Percentiles rank a stretch among this genome's conserved stretches.
phyloP scores from a whole-genome alignment of 2,329 filamentous ascomycete species.

The Aspergillus neotritici region DNA sequence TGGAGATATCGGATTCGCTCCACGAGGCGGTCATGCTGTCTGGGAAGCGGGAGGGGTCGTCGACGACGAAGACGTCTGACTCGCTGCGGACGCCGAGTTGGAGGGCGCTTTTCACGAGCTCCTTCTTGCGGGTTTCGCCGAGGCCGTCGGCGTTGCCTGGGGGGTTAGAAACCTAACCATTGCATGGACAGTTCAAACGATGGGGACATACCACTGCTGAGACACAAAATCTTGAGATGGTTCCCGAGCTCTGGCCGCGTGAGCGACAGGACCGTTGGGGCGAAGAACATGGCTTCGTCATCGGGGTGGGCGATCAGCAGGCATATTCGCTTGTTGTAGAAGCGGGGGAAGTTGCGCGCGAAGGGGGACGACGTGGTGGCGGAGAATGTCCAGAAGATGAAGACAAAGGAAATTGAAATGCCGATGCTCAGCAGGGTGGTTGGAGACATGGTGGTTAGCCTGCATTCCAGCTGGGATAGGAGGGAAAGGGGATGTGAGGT shows the following conservation, averaged over 20 bases:
- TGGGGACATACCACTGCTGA: conserved; percentile 64
- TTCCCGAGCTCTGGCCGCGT: conserved; percentile 75
- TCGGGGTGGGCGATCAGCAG: conserved; percentile 95
- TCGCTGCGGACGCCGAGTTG: conserved; percentile 67
- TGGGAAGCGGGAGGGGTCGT: conserved; percentile 69
- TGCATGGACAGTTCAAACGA: not conserved
- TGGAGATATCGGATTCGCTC: conserved; percentile 64
- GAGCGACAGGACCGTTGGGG: conserved; percentile 78
- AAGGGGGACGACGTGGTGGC: conserved; percentile 37
- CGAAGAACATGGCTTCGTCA: conserved; percentile 99
- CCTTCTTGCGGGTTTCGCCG: conserved; percentile 73
- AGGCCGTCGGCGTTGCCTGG: conserved; percentile 79
- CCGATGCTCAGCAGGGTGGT: conserved; percentile 24
- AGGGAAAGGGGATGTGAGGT: no score
- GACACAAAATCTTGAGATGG: conserved; percentile 87
- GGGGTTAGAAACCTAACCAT: conserved; percentile 4
- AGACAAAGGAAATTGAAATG: conserved; percentile 36
- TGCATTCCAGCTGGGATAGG: no score
- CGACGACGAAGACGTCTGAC: conserved; percentile 79
- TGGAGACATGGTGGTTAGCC: conserved; percentile 11
- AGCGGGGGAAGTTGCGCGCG: conserved; percentile 47
- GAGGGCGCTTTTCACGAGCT: conserved; percentile 74
- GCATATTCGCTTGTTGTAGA: conserved; percentile 79
- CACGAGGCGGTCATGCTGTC: conserved; percentile 83
- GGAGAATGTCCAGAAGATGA: conserved; percentile 41